These are phyloP conservation scores for Candida glucosophila DNA, from an alignment of 1,139 yeast species.

Conservation along the genomic window DNA sequence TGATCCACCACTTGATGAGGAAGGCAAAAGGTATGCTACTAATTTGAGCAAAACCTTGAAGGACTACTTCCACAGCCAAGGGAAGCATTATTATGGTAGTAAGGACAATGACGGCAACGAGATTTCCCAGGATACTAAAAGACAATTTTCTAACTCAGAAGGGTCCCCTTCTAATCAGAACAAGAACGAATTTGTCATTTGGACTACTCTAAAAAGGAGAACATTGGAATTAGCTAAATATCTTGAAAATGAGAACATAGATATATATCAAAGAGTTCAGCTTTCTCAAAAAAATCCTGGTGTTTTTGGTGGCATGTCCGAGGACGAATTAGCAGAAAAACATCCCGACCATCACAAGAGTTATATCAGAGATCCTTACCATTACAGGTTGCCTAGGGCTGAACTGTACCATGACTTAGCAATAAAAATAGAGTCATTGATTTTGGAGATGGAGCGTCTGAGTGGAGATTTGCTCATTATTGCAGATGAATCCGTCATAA, in stretches of 20 bases:
- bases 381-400: conserved; percentile 83
- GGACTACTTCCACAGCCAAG: conserved; percentile 24
- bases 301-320: conserved; percentile 61
- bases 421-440: conserved; percentile 84
- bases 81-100: conserved; percentile 17
- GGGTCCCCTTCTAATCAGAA: conserved; percentile 42
- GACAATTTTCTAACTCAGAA: conserved; percentile 16
- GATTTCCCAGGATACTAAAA: conserved; percentile 5
- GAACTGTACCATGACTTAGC: conserved; percentile 96
- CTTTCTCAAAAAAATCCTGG: conserved; percentile 89
- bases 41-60: conserved; percentile 29
- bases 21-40: conserved; percentile 47
- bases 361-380: conserved; percentile 75
- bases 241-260: conserved; percentile 52
- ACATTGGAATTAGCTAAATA: conserved; percentile 72
- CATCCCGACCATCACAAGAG: conserved; percentile 67
- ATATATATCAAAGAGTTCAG: conserved; percentile 68
- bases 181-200: conserved; percentile 53
- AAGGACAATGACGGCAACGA: conserved; percentile 2
- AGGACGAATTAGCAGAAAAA: conserved; percentile 46
- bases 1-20: conserved; percentile 62
- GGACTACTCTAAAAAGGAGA: conserved; percentile 88
- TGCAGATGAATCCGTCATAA: conserved; percentile 86
- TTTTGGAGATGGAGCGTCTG: conserved; percentile 88
- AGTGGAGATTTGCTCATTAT: conserved; percentile 81